phyloP scores from a whole-genome alignment of 2,329 filamentous ascomycete genomes.

The Alternaria alternata region DNA sequence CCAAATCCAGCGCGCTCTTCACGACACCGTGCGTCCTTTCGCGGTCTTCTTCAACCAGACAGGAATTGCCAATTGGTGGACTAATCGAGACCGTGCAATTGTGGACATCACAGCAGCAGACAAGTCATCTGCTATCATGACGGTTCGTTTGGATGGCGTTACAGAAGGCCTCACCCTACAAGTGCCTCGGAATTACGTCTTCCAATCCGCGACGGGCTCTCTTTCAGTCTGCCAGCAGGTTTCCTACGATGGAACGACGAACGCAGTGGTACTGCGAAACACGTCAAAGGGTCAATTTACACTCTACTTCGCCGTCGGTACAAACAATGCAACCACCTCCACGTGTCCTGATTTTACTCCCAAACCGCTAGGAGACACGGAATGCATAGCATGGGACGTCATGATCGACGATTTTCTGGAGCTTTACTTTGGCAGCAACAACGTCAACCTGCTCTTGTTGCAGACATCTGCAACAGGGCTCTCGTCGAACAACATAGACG shows the following conservation, averaged over 20 bases:
- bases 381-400: constrained; percentile 18
- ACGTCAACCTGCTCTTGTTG: constrained; percentile 14
- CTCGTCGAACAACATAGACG: constrained; percentile 13
- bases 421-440: constrained; percentile 20
- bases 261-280: constrained; percentile 15
- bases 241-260: constrained; percentile 13
- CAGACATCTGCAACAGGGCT: constrained; percentile 13
- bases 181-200: constrained; percentile 7
- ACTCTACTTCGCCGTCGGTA: constrained; percentile 1
- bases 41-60: constrained; percentile 19
- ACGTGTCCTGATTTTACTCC: constrained; percentile 16
- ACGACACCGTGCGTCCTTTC: constrained; percentile 14
- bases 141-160: constrained; percentile 12
- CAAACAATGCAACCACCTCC: background rate
- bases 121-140: constrained; percentile 8
- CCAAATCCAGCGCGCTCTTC: constrained; percentile 11
- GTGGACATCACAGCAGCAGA: constrained; percentile 5
- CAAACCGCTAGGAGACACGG: constrained; percentile 7
- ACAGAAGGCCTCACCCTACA: constrained; percentile 11
- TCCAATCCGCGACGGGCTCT: constrained; percentile 10
- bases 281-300: constrained; percentile 11
- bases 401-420: constrained; percentile 17
- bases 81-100: constrained; percentile 9
- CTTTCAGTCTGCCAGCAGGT: constrained; percentile 15
- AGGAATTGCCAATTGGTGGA: constrained; percentile 17